Evolutionary conservation across 139 green algal genomes (phyloP).

Genomic region (Axilococcus clingmanii): DNA sequence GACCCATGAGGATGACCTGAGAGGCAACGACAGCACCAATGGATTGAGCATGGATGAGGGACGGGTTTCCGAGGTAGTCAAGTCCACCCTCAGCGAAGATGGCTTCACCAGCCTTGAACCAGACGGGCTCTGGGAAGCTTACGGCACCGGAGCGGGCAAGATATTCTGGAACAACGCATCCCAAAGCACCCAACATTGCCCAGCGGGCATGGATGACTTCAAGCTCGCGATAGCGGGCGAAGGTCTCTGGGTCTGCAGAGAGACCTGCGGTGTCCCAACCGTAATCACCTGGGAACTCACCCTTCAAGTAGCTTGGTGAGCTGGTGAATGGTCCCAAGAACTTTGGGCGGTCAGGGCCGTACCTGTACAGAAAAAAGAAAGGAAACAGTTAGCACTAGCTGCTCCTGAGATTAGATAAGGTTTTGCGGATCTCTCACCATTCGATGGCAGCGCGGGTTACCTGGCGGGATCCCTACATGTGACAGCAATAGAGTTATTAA

Average conservation of each 20-base stretch:
- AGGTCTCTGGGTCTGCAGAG: conserved; percentile 86
- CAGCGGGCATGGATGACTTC: conserved; percentile 97
- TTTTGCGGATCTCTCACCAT: no score
- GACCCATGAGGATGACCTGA: conserved; percentile 80
- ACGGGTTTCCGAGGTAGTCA: conserved; percentile 72
- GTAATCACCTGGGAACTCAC: conserved; percentile 89
- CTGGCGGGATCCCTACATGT: conserved; percentile 37
- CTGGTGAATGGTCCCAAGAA: conserved; percentile 70
- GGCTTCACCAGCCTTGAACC: conserved; percentile 84
- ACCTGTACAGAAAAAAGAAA: conserved; percentile 4
- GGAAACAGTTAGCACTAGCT: no score
- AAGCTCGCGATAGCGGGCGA: conserved; percentile 78
- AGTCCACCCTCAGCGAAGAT: conserved; percentile 73
- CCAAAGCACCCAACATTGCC: conserved; percentile 90
- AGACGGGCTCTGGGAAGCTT: conserved; percentile 55
- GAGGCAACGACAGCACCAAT: conserved; percentile 56
- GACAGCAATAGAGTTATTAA: no score
- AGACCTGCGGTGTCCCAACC: conserved; percentile 91
- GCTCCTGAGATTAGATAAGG: no score
- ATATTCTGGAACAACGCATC: conserved; percentile 60
- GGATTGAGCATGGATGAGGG: conserved; percentile 72
- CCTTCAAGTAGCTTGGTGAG: conserved; percentile 57
- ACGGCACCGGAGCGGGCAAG: conserved; percentile 38
- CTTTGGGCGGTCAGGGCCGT: conserved; percentile 46
- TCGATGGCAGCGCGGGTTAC: conserved; percentile 27